Conservation (phyloP, 345 rosid genomes). For the Ricinus communis region DNA sequence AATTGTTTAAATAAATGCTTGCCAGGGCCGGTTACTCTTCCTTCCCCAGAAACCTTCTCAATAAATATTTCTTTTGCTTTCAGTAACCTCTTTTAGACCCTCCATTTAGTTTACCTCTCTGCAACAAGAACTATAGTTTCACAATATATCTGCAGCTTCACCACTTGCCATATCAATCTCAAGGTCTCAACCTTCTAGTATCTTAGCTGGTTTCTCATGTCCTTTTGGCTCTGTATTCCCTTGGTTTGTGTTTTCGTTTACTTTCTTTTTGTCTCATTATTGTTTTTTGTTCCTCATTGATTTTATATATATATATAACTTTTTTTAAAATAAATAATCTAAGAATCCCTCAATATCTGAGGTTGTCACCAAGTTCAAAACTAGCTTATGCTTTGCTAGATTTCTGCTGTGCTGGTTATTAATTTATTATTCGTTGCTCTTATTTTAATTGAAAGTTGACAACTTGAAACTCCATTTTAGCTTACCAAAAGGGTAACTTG, state of each 20-base stretch:
- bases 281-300: not conserved
- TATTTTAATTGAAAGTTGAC: not conserved
- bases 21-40: no score
- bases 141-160: no score
- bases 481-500: no score
- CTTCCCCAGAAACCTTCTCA: no score
- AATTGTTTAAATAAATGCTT: no score
- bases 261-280: not conserved
- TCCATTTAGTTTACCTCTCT: no score
- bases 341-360: slow-evolving; percentile 32
- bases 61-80: no score
- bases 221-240: not conserved
- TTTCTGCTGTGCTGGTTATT: slow-evolving; percentile 1
- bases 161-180: no score
- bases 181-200: not conserved
- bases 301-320: not conserved
- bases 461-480: not conserved
- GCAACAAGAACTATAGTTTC: no score
- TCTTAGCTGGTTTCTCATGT: not conserved
- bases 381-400: slow-evolving; percentile 32
- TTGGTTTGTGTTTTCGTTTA: not conserved
- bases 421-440: not conserved
- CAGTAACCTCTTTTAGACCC: no score
- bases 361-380: slow-evolving; percentile 21
- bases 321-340: slow-evolving; percentile 1